Base-by-base conservation (phyloP, 129 eudicot genomes). In the Deinandra increscens region DNA sequence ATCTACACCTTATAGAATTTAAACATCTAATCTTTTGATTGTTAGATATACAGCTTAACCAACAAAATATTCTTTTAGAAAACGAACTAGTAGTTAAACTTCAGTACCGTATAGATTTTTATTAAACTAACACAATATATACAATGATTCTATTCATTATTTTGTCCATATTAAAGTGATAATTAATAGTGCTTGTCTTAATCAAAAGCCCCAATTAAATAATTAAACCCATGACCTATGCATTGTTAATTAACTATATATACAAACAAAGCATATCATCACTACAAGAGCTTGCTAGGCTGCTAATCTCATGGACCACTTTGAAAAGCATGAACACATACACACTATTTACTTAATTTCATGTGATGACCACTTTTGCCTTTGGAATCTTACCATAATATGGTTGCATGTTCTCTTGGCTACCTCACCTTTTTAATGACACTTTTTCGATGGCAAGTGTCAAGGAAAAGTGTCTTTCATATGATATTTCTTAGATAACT, bases 351-450 rank as follows among this genome's bases (percentile, higher is more conserved):
- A 60, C 68, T 58, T 71, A 71, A 71, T 44, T 17, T 43, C 69
- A 71, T 45, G 76, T 71, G 76, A 71, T 43, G 44, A 43, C 68
- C 76, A 71, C 76, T 15, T 56, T 39, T 58, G 41, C 68, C 59
- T 58, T 71, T 11, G 36, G 76, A 71, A 71, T 71, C 68, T 71
- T 60, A 56, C 33, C 74, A 69, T 69, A 37, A 69, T 69, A 69
- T 69, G 76, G 49, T 72, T 44, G 76, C 76, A 72, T 60, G 76
- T 72, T 72, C 76, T 43, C 76, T 45, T 9, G 17, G 34, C 68
- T n/a, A n/a, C n/a, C n/a, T 72, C 46, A 44, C 44, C 68, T 71
- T 71, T 60, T 5, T 45, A 38, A 31, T 44, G 17, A 19, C 60
- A 44, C 69, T 72, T 72, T 72, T 70, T 39, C 20, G 39, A 26